Base-by-base conservation (phyloP, 106 monocot species). In the Dioscorea alata region DNA sequence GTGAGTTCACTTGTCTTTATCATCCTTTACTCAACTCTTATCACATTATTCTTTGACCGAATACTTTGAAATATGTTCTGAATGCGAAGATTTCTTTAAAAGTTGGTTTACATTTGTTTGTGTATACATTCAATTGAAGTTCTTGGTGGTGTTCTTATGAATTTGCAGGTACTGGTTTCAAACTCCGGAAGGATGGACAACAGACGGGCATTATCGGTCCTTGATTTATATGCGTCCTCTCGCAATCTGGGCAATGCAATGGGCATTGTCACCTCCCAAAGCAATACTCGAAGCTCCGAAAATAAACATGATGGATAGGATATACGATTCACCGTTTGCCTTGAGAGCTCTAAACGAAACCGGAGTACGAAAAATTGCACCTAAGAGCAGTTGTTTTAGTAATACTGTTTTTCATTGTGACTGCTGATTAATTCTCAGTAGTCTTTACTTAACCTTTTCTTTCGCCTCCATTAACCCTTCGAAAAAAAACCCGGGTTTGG, bases 161-260 rank as follows among this genome's bases (percentile, higher is more conserved):
- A 20, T 15, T 8, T 83, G 56, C 51, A 96, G 96, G 78, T 99
- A 99, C 72, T 93, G 90, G 92, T 99, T 99, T 63, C 99, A 99
- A 58, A 99, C 90, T 0, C 99, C 99, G 0, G 99, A 99, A 79
- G 99, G 66, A 57, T 99, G 99, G 99, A 93, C 99, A 4, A 77
- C 73, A 2, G 99, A 99, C 20, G 99, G 99, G 24, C 93, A 99
- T 52, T 99, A 99, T 72, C 72, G 99, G 2, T 99, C 99, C 0
- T 67, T 99, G 5, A 72, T 90, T 16, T 99, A 99, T 57, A 99
- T 99, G 99, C 84, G 99, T 9, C 99, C 99, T 1, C 87, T 99
- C 18, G 84, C 99, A n/a, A 99, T 99, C 23, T 99, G 99, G 99
- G 92, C 87, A 0, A 99, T 99, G 93, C 99, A 99, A 50, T 99